Evolutionary conservation across 768 basidiomycete genomes (phyloP), one percentile per base, ranked within the genome.

Genomic region (Rhizopogon rudus): DNA sequence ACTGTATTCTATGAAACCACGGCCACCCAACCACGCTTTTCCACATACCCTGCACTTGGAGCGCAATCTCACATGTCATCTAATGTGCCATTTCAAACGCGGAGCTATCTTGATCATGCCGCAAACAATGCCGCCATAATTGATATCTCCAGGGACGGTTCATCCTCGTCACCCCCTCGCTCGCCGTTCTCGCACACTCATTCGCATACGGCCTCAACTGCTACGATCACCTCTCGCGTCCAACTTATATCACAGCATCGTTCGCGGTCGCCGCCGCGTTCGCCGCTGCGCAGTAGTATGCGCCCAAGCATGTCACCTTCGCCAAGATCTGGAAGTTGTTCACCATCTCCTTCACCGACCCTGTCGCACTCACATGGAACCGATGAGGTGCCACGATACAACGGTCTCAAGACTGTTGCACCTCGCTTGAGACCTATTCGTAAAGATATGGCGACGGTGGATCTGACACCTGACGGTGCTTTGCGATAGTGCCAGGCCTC

Each of bases 1-100:
- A 84, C 81, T 80, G 82, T 87, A 79, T 86, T 75, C 73, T 87
- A 86, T 67, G 81, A 87, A 73, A 85, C 84, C 29, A 75, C 68
- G 31, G 67, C 68, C 60, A 63, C 77, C 53, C 72, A 62, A 54
- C 63, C 65, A 51, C 68, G 58, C 55, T 52, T 65, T 41, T 40
- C 63, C 60, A 59, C 60, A 66, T 70, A 68, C 61, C 64, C 68
- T 52, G 57, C 52, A 63, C 44, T 61, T n/a, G 68, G 60, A 67
- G 20, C 35, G 35, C 14, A 35, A 37, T 70, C 68, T 67, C 68
- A 62, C 54, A 28, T 62, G 45, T 58, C 66, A 69, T 71, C 70
- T 70, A 70, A 58, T 56, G 62, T 68, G 57, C 61, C 62, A 59
- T 70, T 67, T 61, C 63, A 71, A 52, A 59, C 58, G 28, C 52